Base-by-base conservation (phyloP, 805 yeast genomes). In the Tetrapisispora pingtungensis region DNA sequence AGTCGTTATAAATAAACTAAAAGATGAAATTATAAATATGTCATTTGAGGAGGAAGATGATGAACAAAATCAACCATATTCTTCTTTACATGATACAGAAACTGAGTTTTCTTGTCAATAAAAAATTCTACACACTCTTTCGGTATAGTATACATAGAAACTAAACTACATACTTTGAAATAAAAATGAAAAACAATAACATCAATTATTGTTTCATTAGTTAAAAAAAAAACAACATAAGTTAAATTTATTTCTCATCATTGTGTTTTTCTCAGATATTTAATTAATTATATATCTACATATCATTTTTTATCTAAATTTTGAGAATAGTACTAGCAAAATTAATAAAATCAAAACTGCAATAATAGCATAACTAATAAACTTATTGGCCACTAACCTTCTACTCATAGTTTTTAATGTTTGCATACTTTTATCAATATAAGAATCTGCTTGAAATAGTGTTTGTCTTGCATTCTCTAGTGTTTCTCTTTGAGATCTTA, bases 401-500 rank as follows among this genome's bases (percentile, higher is more conserved):
- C 97, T 75, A 22, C 95, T 83, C 98, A 93, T 93, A 17, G 85
- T 74, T 55, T 87, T 80, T 56, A 93, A 70, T 1, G 97, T 93
- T 46, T 84, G 77, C 45, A 93, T 75, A 45, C 93, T 81, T 59
- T 84, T 81, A 65, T 93, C 97, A 43, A 93, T 96, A 57, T 89
- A 87, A 0, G 83, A 78, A 60, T 93, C 97, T 0, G 97, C 97
- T 49, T 88, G 90, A 65, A 76, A 75, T 41, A 93, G 69, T 0
- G 95, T 85, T 55, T 83, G 84, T 62, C 97, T 77, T 19, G 96
- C 78, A 55, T 89, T 87, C 43, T 78, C 69, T 36, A 93, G 76
- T 58, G 94, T 97, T 57, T 93, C 98, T 46, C 98, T 72, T 67
- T 93, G 98, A 22, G 95, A 81, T 48, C 96, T 74, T 52, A 93